Base-by-base conservation (phyloP, 805 yeast species). In the Kazachstania taianensis region DNA sequence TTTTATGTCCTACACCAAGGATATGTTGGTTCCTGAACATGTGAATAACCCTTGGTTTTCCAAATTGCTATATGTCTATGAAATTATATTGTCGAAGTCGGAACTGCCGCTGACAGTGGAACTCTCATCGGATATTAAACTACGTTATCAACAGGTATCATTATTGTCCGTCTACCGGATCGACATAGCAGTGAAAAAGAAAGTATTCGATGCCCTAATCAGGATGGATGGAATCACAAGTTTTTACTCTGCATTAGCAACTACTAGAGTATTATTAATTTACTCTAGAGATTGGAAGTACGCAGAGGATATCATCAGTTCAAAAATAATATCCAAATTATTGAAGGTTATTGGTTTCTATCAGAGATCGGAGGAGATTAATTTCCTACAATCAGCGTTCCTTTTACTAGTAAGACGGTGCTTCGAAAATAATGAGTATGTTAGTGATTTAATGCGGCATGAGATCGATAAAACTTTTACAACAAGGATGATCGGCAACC, bases 371-470 rank as follows among this genome's bases (percentile, higher is more conserved):
- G 65, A 65, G 13, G 60, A 56, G 31, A 57, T 63, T 2, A 59
- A 60, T 29, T 55, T 57, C 40, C 39, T 75, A 2, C 76, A 74
- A 40, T 60, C 67, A 5, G 54, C 73, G 1, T 62, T 77, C 15
- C 63, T 75, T 1, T 61, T 73, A 9, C 59, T 85, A 23, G 53
- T 78, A 1, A 70, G 95, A 51, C 65, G 81, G 30, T 77, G 86
- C 39, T 74, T 78, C 52, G 96, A 86, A 54, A 70, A 74, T 3
- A 53, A 61, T 0, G 67, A 65, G 0, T 59, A 72, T 9, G 59
- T 84, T 5, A 61, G 64, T 20, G 60, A 61, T 7, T 58, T 70
- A 26, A 71, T 83, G 48, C 46, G 59, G 1, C 61, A 67, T 16
- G 85, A 78, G 38, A 52, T 82, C 8, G 53, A 66, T 3, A 62